Conservation (phyloP, 345 rosid species). For the Hypericum perforatum region DNA sequence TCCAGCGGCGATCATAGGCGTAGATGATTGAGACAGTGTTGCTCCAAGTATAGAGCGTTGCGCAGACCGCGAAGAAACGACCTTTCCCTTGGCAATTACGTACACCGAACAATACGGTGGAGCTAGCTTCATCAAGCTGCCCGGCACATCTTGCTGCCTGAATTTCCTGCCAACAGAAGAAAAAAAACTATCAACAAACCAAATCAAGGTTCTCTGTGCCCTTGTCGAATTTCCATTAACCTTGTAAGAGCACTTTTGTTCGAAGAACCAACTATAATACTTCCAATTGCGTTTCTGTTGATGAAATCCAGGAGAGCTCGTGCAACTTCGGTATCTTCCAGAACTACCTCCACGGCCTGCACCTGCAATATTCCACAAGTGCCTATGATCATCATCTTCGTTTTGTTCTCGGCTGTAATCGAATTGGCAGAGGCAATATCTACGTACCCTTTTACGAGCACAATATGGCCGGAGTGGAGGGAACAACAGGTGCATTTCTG, state of each 20-base stretch:
- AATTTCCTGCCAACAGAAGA: constrained; percentile 30
- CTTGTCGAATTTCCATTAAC: constrained; percentile 14
- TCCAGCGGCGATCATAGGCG: constrained; percentile 26
- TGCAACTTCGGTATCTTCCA: constrained; percentile 52
- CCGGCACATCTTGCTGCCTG: constrained; percentile 42
- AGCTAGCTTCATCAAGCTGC: constrained; percentile 34
- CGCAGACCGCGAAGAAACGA: constrained; percentile 37
- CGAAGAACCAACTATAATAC: constrained; percentile 56
- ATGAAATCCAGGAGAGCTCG: constrained; percentile 53
- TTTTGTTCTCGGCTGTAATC: not conserved
- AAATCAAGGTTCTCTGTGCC: not conserved
- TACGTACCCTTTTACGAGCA: constrained; percentile 72
- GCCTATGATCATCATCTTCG: not conserved
- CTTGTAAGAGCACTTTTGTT: constrained; percentile 53
- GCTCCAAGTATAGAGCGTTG: constrained; percentile 28
- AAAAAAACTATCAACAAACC: not conserved
- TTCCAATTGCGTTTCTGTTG: constrained; percentile 41
- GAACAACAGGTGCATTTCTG: constrained; percentile 42
- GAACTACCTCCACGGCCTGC: constrained; percentile 41
- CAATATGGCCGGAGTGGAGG: constrained; percentile 63
- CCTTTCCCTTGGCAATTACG: constrained; percentile 75
- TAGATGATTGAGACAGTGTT: constrained; percentile 41
- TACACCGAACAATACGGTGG: constrained; percentile 74
- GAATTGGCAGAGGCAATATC: not conserved
- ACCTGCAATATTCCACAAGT: constrained; percentile 26